Conservation (phyloP, 805 yeast species). For the Yarrowia deformans region DNA sequence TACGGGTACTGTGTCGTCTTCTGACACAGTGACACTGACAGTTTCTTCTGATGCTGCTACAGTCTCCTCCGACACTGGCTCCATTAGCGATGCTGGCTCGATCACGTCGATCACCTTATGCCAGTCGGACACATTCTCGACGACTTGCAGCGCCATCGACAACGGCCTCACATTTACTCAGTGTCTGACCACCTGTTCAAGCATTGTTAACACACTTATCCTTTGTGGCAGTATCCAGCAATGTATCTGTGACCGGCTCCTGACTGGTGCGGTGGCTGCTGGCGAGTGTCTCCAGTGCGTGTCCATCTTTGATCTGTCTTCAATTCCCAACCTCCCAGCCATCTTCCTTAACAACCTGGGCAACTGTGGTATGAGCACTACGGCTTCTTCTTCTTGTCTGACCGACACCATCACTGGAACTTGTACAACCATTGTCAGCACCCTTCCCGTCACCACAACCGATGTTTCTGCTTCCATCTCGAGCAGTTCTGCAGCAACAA, state of each 20-base stretch:
- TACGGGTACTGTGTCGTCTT: no score
- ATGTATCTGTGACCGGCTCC: not conserved
- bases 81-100: not conserved
- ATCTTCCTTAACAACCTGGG: not conserved
- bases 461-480: not conserved
- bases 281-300: slow-evolving; percentile 4
- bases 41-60: no score
- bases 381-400: not conserved
- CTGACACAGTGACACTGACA: not conserved
- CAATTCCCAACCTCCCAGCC: not conserved
- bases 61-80: not conserved
- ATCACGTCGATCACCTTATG: not conserved
- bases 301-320: not conserved
- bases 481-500: no score
- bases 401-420: slow-evolving; percentile 1
- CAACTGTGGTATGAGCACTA: not conserved
- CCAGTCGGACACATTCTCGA: not conserved
- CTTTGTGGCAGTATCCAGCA: not conserved
- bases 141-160: not conserved
- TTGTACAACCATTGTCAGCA: slow-evolving; percentile 8
- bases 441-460: slow-evolving; percentile 8
- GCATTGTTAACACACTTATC: not conserved
- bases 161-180: not conserved
- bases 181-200: not conserved
- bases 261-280: not conserved